Evolutionary conservation across 2,329 filamentous ascomycete species (phyloP), one percentile per base, ranked within the genome.

Genomic region (Colletotrichum chlorophyti): DNA sequence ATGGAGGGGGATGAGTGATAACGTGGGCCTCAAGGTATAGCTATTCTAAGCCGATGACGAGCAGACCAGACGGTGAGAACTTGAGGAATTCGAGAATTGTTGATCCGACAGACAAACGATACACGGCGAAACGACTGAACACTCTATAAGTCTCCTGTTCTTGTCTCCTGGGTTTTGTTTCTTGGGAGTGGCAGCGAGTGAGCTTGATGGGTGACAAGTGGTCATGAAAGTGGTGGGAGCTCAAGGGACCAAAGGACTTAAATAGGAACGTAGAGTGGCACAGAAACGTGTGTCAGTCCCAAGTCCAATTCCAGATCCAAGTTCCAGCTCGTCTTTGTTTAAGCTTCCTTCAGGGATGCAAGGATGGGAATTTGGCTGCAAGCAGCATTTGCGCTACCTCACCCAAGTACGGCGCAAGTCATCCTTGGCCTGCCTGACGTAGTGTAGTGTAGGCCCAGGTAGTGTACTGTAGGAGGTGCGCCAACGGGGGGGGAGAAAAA

Each of bases 381-480:
- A 59, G 55, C 55, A 55, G 35, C 45, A 48, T 11, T 58, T 59
- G 58, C 43, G 43, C 49, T 27, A 49, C 48, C 40, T 49, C 38
- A 53, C 42, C 53, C 51, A 55, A 47, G 41, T 48, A 49, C 51
- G 51, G 43, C 51, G 55, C 27, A 48, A 55, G 50, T 52, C 27
- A 59, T 49, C 55, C 55, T 55, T 55, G 55, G 55, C 55, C 49
- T 27, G 10, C 34, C 35, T 45, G 27, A 23, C 55, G 34, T 49
- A 38, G 34, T 48, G 40, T 53, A 46, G 38, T n/a, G n/a, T n/a
- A n/a, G n/a, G n/a, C n/a, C n/a, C n/a, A n/a, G n/a, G n/a, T n/a
- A n/a, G n/a, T n/a, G n/a, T n/a, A n/a, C n/a, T n/a, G n/a, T n/a
- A n/a, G n/a, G n/a, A n/a, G 50, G 34, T 58, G 46, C 52, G 53